Base-by-base conservation (phyloP, 192 early-diverging fungal species). In the Kickxella alabastrina region DNA sequence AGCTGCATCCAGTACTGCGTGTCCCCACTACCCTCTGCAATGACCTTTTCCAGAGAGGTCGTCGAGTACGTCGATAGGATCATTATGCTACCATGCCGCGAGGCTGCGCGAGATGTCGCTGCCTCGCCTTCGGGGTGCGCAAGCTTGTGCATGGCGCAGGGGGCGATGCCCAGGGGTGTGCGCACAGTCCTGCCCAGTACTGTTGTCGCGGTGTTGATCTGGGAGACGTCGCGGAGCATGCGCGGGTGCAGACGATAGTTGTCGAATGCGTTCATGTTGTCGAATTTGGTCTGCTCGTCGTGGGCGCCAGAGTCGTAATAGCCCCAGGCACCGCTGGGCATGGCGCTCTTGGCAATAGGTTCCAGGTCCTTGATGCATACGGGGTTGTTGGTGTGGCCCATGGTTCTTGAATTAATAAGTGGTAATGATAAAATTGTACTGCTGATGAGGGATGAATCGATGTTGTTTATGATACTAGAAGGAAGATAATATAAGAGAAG, bases 111-210 rank as follows among this genome's bases (percentile, higher is more conserved):
- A 15, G 86, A 82, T n/a, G 81, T 83, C 6, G 83, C 86, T 37
- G 68, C 62, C 47, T 89, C 87, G 37, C 84, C 87, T 10, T 75
- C 82, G 10, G 80, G 57, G 38, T 85, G 80, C 6, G 83, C 84
- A n/a, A 89, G 72, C 47, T 80, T 77, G 47, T 87, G 85, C 65
- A 93, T 68, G 3, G 92, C 92, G 18, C 88, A 84, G 12, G 89
- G 88, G 0, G 89, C 77, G 26, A 92, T 82, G 36, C 88, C 86
- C 31, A 93, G 52, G 7, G 91, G 91, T 6, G 84, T 79, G 17
- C 53, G 49, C 17, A 80, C 58, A 10, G 54, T 52, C 24, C 82
- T 69, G 6, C 87, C 86, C 0, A 89, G 53, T 13, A 91, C 54
- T 6, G 76, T 82, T 31, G 86, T 86, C 21, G 72, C 72, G 9